Evolutionary conservation across 345 rosid genomes (phyloP).

Genomic region (Stellera chamaejasme): DNA sequence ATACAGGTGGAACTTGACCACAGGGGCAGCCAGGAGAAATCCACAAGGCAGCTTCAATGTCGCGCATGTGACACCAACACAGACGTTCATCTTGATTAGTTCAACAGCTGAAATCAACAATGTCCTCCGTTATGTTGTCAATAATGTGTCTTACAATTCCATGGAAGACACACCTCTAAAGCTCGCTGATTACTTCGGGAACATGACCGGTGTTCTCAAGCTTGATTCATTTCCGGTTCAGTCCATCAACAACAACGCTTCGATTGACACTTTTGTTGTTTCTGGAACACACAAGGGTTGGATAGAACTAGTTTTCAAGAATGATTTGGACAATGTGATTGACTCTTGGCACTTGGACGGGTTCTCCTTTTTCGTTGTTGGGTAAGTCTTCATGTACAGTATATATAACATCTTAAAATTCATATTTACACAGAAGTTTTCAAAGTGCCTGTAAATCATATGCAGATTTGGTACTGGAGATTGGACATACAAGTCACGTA

Average conservation of each 20-base stretch:
- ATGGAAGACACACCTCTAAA: constrained; percentile 35
- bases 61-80: constrained; percentile 33
- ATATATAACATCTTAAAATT: neutral
- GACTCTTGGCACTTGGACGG: constrained; percentile 65
- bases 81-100: constrained; percentile 29
- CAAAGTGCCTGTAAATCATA: too few species aligned
- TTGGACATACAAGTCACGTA: constrained; percentile 19
- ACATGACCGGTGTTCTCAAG: constrained; percentile 28
- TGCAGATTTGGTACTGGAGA: constrained; percentile 27
- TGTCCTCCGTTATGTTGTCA: constrained; percentile 18
- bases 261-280: constrained; percentile 34
- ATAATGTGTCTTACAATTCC: constrained; percentile 32
- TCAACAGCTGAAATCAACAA: constrained; percentile 17
- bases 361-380: constrained; percentile 38
- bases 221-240: constrained; percentile 33
- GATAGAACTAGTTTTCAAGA: constrained; percentile 39
- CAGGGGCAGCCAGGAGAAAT: constrained; percentile 62
- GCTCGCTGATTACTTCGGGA: constrained; percentile 29
- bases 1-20: constrained; percentile 46
- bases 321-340: constrained; percentile 18
- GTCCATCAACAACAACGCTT: constrained; percentile 17
- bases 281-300: constrained; percentile 42
- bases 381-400: constrained; percentile 14
- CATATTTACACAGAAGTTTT: neutral
- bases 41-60: constrained; percentile 59